Evolutionary conservation across 805 yeast species (phyloP).

Genomic region (Clavispora phyllophila): DNA sequence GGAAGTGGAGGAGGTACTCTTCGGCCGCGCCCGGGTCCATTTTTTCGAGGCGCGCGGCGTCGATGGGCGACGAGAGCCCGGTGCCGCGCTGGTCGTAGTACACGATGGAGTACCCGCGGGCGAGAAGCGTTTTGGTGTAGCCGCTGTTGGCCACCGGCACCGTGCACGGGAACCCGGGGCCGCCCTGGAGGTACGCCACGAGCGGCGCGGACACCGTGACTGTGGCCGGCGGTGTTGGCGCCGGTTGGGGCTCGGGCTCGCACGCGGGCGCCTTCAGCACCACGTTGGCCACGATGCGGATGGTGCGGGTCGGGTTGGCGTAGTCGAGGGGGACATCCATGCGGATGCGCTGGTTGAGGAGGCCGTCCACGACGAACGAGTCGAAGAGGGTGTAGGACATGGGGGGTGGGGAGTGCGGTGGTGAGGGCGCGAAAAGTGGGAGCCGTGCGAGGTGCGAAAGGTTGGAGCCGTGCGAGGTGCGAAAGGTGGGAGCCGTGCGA

Average conservation of each 20-base stretch:
- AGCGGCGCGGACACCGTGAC: slow-evolving; percentile 17
- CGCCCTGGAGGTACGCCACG: slow-evolving; percentile 46
- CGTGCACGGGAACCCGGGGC: slow-evolving; percentile 47
- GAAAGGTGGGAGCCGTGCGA: no score
- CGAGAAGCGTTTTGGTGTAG: slow-evolving; percentile 33
- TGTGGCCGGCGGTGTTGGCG: no score
- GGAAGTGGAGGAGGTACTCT: slow-evolving; percentile 38
- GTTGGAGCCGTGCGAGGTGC: no score
- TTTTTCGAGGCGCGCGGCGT: slow-evolving; percentile 21
- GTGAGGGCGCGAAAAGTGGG: no score
- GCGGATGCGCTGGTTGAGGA: slow-evolving; percentile 14
- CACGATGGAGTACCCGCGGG: slow-evolving; percentile 39
- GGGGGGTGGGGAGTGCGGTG: background rate
- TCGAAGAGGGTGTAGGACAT: slow-evolving; percentile 10
- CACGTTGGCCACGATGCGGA: slow-evolving; percentile 26
- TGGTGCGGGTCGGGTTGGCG: slow-evolving; percentile 5
- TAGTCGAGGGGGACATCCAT: slow-evolving; percentile 22
- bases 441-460: no score
- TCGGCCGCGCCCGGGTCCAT: slow-evolving; percentile 16
- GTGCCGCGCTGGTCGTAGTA: slow-evolving; percentile 60
- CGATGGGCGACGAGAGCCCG: slow-evolving; percentile 47
- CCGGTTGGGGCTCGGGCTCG: slow-evolving; percentile 9
- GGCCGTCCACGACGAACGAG: slow-evolving; percentile 14
- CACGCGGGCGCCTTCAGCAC: slow-evolving; percentile 32
- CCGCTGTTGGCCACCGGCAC: slow-evolving; percentile 35